Evolutionary conservation across 345 rosid genomes (phyloP), one percentile per base, ranked within the genome.

Genomic region (Gynandropsis gynandra): DNA sequence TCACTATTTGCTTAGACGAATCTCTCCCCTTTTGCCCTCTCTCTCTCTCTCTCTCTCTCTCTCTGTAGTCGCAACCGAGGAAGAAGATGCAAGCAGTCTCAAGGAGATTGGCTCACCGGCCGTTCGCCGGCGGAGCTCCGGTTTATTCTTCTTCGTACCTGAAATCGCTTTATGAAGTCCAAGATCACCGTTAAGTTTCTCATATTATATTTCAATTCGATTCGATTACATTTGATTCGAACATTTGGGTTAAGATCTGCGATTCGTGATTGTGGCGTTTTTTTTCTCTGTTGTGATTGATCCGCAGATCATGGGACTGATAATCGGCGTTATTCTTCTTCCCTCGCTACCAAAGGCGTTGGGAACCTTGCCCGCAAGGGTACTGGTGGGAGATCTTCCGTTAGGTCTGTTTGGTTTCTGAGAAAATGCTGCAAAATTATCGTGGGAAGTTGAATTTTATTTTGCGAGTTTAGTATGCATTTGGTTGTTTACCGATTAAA

Each of bases 301-400:
- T 1, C 5, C 41, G 58, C 64, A 87, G 94, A 74, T 51, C 64
- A 71, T 69, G 85, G 80, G 24, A 71, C 45, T 65, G 95, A 76
- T 54, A 72, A 65, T 73, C 71, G 61, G 18, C 79, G 98, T 5
- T 72, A 68, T 52, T 77, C 67, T 58, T 83, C 97, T 47, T 78
- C 90, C 29, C 72, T 85, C 36, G 69, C 92, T 39, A 50, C 77
- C 38, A 81, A 72, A 68, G 94, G 94, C 50, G 67, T 67, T 16
- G 95, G 88, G 48, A 86, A 81, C 55, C 80, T 92, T 33, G 81
- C 90, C 56, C 97, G 95, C 52, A 92, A 88, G 81, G 99, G 99
- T 21, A 92, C 99, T 48, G 99, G 97, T 52, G 99, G 99, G 20
- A 75, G 99, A 78, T 92, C 97, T 58, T 92, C 99, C 36, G 95